Evolutionary conservation across 768 basidiomycete genomes (phyloP), one percentile per base, ranked within the genome.

Genomic region (Lentinula boryana): DNA sequence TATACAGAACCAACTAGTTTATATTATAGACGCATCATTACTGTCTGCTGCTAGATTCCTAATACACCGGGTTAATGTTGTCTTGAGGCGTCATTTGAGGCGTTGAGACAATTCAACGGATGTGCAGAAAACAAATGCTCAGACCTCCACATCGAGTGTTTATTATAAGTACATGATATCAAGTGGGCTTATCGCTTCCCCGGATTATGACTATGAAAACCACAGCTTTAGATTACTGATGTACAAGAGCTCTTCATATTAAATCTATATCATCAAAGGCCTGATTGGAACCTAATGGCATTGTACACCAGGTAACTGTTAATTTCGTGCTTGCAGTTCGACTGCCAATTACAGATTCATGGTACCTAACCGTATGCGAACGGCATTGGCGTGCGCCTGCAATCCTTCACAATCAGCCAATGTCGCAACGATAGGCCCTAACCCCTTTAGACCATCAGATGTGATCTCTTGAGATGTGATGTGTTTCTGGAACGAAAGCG

Each of bases 391-490:
- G 72, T 99, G 97, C 31, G 93, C 97, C 65, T 91, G 87, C 13
- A 99, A 74, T 9, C 93, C 95, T 76, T 99, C 97, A 68, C 95
- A 92, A 65, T 97, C 95, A 1, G 97, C 97, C 35, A 99, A 74
- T 3, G 87, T 92, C 18, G 83, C 88, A 5, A 98, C 96, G 12
- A 89, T 76, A 10, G 97, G 97, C 3, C 97, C 97, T 35, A 99
- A 79, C 12, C 66, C 76, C 66, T 79, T 78, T 59, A 99, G 77
- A 15, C 97, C 97, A 5, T 80, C 84, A 16, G 78, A 72, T 9
- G 94, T 90, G 23, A 98, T 84, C 71, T 97, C 91, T 71, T 98
- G 97, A 5, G 93, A 95, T 13, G 97, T 99, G 67, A 98, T 98
- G 72, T 98, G 91, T 74, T 99, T 99, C 71, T 98, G 95, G 89